A percentile compares a stretch with the other conserved stretches of the same genome.
Conservation (phyloP, 495 filamentous ascomycete species). For the Aspergillus sclerotioniger region DNA sequence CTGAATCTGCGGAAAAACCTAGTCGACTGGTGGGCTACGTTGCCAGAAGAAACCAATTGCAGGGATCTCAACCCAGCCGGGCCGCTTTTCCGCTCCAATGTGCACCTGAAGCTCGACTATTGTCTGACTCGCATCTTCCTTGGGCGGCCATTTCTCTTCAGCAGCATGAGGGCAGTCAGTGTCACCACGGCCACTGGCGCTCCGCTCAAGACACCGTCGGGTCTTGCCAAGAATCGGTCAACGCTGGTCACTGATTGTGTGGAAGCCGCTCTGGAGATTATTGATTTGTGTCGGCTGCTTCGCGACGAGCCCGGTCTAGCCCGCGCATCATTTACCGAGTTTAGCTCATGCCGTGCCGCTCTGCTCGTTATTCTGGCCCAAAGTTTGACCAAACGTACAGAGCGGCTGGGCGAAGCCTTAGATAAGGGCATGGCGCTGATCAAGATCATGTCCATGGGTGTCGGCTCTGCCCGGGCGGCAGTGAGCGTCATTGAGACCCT, state of each 20-base stretch:
- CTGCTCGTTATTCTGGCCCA: slow-evolving; percentile 50
- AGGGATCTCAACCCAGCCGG: slow-evolving; percentile 39
- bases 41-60: slow-evolving; percentile 45
- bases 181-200: slow-evolving; percentile 22
- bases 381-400: slow-evolving; percentile 47
- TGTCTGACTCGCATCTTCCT: slow-evolving; percentile 49
- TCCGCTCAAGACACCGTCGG: slow-evolving; percentile 33
- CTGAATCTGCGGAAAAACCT: slow-evolving; percentile 42
- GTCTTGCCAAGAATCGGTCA: slow-evolving; percentile 39
- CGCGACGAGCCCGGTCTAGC: slow-evolving; percentile 49
- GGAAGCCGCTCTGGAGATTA: slow-evolving; percentile 49
- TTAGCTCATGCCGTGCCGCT: slow-evolving; percentile 51
- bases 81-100: slow-evolving; percentile 45
- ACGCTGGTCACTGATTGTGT: slow-evolving; percentile 48
- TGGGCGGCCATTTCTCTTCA: slow-evolving; percentile 50
- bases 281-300: slow-evolving; percentile 47
- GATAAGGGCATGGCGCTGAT: slow-evolving; percentile 49
- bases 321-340: slow-evolving; percentile 51
- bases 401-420: slow-evolving; percentile 44
- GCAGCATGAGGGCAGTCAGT: slow-evolving; percentile 36
- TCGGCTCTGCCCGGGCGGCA: slow-evolving; percentile 49
- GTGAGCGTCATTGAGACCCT: slow-evolving; percentile 53
- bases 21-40: slow-evolving; percentile 49
- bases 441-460: slow-evolving; percentile 53
- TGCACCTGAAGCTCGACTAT: slow-evolving; percentile 51